Evolutionary conservation across 257 asterid genomes (phyloP).

Genomic region (Solanum tarijense): DNA sequence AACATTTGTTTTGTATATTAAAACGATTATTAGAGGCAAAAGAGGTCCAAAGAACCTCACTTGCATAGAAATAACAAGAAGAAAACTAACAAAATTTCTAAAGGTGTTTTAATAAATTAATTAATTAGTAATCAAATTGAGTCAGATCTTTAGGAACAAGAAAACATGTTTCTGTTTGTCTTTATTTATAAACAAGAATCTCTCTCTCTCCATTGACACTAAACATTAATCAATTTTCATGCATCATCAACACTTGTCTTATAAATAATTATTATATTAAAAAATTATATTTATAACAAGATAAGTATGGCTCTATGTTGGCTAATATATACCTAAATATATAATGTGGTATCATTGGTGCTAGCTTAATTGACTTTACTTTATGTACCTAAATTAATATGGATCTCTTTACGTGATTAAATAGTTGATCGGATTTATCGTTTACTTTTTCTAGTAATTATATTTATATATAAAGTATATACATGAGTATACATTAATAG

Average conservation of each 20-base stretch:
- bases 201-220: constrained; percentile 60
- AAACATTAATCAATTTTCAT: constrained; percentile 10
- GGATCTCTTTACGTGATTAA: background rate
- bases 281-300: constrained; percentile 13
- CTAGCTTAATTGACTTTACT: constrained; percentile 8
- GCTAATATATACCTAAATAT: background rate
- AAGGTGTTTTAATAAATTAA: constrained; percentile 20
- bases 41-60: constrained; percentile 35
- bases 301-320: constrained; percentile 7
- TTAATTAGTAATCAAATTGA: constrained; percentile 21
- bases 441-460: background rate
- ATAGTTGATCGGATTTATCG: background rate
- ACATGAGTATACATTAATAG: background rate
- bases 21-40: background rate
- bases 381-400: background rate
- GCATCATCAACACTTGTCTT: constrained; percentile 36
- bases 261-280: constrained; percentile 12
- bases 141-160: constrained; percentile 69
- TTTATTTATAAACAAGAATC: constrained; percentile 40
- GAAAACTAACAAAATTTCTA: constrained; percentile 52
- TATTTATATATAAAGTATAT: too few relatives aligned
- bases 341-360: constrained; percentile 4
- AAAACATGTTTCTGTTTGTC: constrained; percentile 70
- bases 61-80: constrained; percentile 45
- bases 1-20: background rate